phyloP scores from a whole-genome alignment of 2,329 filamentous ascomycete genomes.

The Knoxdaviesia proteae region DNA sequence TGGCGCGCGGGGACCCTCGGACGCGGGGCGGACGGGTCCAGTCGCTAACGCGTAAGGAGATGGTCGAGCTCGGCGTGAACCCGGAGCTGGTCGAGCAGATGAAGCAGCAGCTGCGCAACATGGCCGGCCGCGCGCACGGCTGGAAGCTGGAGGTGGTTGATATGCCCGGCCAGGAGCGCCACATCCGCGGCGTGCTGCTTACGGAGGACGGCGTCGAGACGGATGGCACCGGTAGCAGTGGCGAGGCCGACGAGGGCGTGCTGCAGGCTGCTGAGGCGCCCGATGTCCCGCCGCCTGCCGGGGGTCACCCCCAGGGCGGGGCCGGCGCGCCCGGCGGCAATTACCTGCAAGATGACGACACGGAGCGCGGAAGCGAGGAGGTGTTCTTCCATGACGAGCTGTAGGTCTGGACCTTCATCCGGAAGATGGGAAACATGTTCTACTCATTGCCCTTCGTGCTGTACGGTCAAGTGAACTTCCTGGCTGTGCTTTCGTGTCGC shows the following conservation, averaged over 20 bases:
- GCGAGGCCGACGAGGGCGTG: constrained; percentile 5
- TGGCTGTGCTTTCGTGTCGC: no score
- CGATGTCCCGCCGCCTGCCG: constrained; percentile 6
- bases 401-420: constrained; percentile 10
- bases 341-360: no score
- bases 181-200: constrained; percentile 52
- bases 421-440: no score
- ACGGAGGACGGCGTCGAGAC: constrained; percentile 21
- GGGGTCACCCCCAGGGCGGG: neutral
- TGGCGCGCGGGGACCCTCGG: no score
- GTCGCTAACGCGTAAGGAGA: constrained; percentile 27
- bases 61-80: constrained; percentile 31
- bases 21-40: no score
- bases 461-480: no score
- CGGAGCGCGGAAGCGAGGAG: constrained; percentile 22
- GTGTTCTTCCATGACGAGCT: constrained; percentile 32
- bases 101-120: constrained; percentile 42
- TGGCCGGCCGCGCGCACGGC: constrained; percentile 42
- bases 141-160: constrained; percentile 73
- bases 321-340: neutral
- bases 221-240: neutral
- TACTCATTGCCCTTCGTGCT: no score
- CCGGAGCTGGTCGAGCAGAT: constrained; percentile 48
- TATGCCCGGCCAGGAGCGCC: constrained; percentile 30
- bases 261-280: constrained; percentile 7